Evolutionary conservation across 2,329 filamentous ascomycete species (phyloP).

Genomic region (Sporothrix schenckii): DNA sequence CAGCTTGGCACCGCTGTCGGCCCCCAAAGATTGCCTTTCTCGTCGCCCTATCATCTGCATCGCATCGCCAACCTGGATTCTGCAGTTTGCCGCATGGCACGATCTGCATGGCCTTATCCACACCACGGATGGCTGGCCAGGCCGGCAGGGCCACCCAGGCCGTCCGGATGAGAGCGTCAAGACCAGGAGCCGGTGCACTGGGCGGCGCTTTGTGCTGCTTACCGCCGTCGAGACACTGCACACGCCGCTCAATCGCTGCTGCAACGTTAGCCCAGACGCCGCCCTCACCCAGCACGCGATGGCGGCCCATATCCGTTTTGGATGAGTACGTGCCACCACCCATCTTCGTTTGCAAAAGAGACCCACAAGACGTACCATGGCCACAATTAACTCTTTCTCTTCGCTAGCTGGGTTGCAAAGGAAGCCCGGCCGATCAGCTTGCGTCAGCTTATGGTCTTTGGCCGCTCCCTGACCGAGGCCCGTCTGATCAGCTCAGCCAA

Average conservation of each 20-base stretch:
- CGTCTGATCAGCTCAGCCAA: constrained; percentile 93
- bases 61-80: not conserved
- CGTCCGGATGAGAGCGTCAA: constrained; percentile 23
- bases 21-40: not conserved
- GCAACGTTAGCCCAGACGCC: constrained; percentile 20
- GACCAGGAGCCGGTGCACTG: not conserved
- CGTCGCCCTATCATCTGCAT: not conserved
- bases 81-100: constrained; percentile 27
- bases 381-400: not conserved
- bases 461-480: constrained; percentile 85
- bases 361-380: not conserved
- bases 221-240: not conserved
- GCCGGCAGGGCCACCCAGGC: constrained; percentile 25
- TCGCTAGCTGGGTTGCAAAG: constrained; percentile 80
- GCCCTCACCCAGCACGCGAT: constrained; percentile 44
- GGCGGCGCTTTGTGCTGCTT: not conserved
- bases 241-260: constrained; percentile 2
- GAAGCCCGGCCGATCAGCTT: constrained; percentile 95
- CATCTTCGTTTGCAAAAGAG: not conserved
- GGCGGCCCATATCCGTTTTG: constrained; percentile 65
- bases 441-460: constrained; percentile 95
- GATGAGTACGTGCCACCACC: constrained; percentile 58
- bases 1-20: not conserved
- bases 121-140: constrained; percentile 30
- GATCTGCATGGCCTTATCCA: constrained; percentile 29